Evolutionary conservation across 176 grass and related monocot species (phyloP).

Genomic region (Guadua angustifolia): DNA sequence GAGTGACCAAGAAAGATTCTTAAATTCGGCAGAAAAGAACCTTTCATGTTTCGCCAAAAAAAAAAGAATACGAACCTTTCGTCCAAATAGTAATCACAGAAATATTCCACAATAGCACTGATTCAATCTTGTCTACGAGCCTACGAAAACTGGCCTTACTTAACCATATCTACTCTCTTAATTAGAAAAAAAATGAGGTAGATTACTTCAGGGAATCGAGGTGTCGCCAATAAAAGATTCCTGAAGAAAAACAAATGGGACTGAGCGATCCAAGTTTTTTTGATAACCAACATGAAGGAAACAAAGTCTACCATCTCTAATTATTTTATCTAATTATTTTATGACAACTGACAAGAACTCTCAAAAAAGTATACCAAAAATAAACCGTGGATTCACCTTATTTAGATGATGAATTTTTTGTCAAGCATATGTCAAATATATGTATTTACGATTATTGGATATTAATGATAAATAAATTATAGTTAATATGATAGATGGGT

Average conservation of each 20-base stretch:
- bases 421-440: too few species aligned
- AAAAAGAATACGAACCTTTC: conserved; percentile 19
- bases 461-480: too few species aligned
- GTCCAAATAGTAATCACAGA: conserved; percentile 5
- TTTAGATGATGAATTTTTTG: too few species aligned
- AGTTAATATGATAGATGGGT: too few species aligned
- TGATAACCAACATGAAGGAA: not conserved
- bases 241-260: conserved; percentile 23
- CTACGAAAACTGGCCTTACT: not conserved
- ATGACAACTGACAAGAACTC: not conserved
- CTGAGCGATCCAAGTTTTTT: not conserved
- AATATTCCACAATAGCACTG: not conserved
- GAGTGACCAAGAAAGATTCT: conserved; percentile 40
- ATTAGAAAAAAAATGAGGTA: not conserved
- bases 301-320: not conserved
- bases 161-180: conserved; percentile 2
- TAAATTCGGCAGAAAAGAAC: not conserved
- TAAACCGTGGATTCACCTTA: conserved; percentile 5
- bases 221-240: conserved; percentile 13
- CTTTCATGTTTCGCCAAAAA: conserved; percentile 3
- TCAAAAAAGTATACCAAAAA: not conserved
- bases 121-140: not conserved
- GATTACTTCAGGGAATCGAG: not conserved
- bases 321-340: not conserved
- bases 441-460: too few species aligned